Percentiles rank a stretch among this genome's conserved stretches.
Conservation (phyloP, 176 grass and related monocot species). For the Bothriochloa decipiens region DNA sequence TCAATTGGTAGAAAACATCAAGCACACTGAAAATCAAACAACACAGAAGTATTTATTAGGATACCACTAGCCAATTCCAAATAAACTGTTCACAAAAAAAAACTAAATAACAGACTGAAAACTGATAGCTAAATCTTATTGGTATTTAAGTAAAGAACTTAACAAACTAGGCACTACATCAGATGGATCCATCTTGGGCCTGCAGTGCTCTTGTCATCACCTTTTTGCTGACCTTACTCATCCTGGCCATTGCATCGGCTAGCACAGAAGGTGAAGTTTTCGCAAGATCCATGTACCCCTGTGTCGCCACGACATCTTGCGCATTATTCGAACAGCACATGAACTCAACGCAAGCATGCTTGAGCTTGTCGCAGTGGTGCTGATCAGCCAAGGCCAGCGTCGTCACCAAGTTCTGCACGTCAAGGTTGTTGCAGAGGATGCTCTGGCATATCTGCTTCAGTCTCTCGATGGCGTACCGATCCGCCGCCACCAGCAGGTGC, state of each 20-base stretch:
- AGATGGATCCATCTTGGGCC: neutral
- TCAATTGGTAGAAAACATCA: neutral
- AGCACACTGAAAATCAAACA: neutral
- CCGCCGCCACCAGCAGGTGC: conserved; percentile 1
- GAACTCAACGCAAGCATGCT: neutral
- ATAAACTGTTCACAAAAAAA: too few species aligned
- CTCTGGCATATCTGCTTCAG: neutral
- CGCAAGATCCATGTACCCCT: neutral
- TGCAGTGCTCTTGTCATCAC: neutral
- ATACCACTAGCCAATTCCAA: neutral
- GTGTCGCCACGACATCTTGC: neutral
- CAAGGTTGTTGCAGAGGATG: neutral
- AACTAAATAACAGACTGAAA: neutral
- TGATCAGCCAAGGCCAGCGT: neutral
- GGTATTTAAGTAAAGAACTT: too few species aligned
- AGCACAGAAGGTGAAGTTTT: neutral
- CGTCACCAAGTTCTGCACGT: neutral
- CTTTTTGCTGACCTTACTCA: neutral
- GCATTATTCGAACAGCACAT: neutral
- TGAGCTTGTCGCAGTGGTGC: neutral
- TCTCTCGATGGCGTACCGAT: neutral
- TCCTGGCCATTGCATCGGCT: neutral
- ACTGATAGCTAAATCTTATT: neutral
- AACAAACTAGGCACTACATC: neutral
- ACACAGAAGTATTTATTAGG: neutral